Conservation (phyloP, 768 basidiomycete species). For the Boletus pseudo-olivaceus region DNA sequence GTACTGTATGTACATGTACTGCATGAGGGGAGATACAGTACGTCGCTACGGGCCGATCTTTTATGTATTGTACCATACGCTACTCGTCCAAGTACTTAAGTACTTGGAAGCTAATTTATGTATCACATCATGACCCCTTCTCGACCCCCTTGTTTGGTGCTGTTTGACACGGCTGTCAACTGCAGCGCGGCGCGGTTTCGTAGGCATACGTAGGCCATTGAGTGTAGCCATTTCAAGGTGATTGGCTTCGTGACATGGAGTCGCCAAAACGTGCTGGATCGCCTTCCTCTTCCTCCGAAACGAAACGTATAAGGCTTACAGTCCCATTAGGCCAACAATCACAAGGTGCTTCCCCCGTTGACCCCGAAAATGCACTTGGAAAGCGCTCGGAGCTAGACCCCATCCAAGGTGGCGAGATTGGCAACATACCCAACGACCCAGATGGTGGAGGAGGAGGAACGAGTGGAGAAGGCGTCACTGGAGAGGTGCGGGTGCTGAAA, state of each 20-base stretch:
- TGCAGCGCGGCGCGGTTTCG: constrained; percentile 5
- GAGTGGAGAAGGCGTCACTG: constrained; percentile 21
- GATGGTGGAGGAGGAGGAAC: constrained; percentile 16
- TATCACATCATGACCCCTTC: neutral
- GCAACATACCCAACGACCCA: constrained; percentile 54
- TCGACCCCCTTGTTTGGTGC: constrained; percentile 21
- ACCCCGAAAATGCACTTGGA: constrained; percentile 75
- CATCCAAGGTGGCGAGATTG: constrained; percentile 72
- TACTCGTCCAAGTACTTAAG: too few relatives aligned
- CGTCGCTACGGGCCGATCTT: too few relatives aligned
- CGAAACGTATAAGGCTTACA: constrained; percentile 57
- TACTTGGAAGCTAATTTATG: neutral
- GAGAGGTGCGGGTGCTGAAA: constrained; percentile 39
- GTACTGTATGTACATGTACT: neutral
- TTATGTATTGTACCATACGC: neutral
- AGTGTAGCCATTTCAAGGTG: constrained; percentile 22
- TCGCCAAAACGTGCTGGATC: constrained; percentile 66
- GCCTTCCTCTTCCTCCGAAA: constrained; percentile 49
- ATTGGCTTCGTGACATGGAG: constrained; percentile 44
- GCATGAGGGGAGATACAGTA: neutral
- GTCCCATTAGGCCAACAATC: constrained; percentile 42
- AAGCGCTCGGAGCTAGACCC: constrained; percentile 90
- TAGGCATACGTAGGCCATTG: constrained; percentile 2
- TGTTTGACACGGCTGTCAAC: constrained; percentile 11
- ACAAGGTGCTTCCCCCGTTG: constrained; percentile 71